These are phyloP conservation scores for Flaveria ramosissima DNA, from an alignment of 129 eudicot species.

Conservation along the genomic window DNA sequence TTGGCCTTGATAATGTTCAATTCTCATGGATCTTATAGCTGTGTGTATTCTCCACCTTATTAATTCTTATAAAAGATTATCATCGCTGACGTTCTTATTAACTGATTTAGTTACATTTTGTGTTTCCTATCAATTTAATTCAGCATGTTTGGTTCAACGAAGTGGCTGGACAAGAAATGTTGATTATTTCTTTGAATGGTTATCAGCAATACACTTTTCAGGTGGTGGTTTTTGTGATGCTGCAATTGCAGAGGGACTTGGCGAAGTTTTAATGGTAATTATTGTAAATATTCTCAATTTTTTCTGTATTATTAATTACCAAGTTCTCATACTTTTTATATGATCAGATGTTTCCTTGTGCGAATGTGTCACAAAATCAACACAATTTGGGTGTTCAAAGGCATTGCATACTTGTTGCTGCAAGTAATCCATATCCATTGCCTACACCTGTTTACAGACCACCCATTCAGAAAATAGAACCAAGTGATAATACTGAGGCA, in stretches of 20 bases:
- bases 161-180: constrained; percentile 89
- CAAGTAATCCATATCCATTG: constrained; percentile 90
- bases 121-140: constrained; percentile 13
- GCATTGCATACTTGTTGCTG: constrained; percentile 88
- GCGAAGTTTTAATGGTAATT: constrained; percentile 84
- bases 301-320: background rate
- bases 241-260: constrained; percentile 96
- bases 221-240: constrained; percentile 94
- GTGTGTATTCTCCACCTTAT: constrained; percentile 40
- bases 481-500: constrained; percentile 60
- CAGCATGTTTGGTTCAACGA: constrained; percentile 80
- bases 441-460: constrained; percentile 96
- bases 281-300: background rate
- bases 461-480: constrained; percentile 54
- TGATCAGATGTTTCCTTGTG: constrained; percentile 65
- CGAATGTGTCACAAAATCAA: constrained; percentile 58
- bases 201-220: constrained; percentile 63
- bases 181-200: constrained; percentile 76
- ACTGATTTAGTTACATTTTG: constrained; percentile 7
- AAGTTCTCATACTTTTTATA: constrained; percentile 3
- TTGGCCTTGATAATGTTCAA: constrained; percentile 68
- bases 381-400: constrained; percentile 65
- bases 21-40: constrained; percentile 73
- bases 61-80: constrained; percentile 5
- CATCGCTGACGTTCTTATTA: background rate